Evolutionary conservation across 2,329 filamentous ascomycete genomes (phyloP), one percentile per base, ranked within the genome.

Genomic region (Paracamarosporium sp.): DNA sequence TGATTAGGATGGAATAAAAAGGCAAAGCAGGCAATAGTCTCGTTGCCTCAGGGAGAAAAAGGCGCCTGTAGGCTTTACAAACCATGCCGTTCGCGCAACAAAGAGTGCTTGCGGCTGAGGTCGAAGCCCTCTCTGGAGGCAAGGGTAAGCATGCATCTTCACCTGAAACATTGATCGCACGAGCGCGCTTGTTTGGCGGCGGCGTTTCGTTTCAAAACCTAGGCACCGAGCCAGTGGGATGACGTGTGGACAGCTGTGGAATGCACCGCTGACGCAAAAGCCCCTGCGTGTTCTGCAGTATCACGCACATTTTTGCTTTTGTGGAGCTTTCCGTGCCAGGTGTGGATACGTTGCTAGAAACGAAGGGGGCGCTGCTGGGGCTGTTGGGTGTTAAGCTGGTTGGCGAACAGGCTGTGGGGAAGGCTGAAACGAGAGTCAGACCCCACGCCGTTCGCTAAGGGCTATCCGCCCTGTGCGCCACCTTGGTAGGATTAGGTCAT

Each of bases 101-200:
- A 53, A 48, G n/a, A 30, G 25, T 41, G 7, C 38, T 48, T 41
- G 50, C 33, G 24, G 50, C 50, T 53, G 46, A 56, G 43, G 28
- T 9, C 24, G 47, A 53, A 57, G 50, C 50, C n/a, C 53, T 60
- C 45, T 47, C 53, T 47, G 27, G 40, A 60, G 55, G 53, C 50
- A 60, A 56, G 61, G 59, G 60, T 63, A 61, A 66, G 53, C 62
- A 53, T 48, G 59, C 59, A 64, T 56, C 45, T 69, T 69, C 66
- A 68, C 68, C 68, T 69, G 67, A 71, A 71, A 65, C 68, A 24
- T 41, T 38, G 52, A 55, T 53, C 54, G 57, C 46, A 52, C 46
- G 36, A 48, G 53, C 54, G 50, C 57, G 48, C 52, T 56, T 46
- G 55, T 62, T 63, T 62, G 47, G 55, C 38, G 46, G 53, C 50